Evolutionary conservation across 495 filamentous ascomycete species (phyloP).

Genomic region (Tuber indicum): DNA sequence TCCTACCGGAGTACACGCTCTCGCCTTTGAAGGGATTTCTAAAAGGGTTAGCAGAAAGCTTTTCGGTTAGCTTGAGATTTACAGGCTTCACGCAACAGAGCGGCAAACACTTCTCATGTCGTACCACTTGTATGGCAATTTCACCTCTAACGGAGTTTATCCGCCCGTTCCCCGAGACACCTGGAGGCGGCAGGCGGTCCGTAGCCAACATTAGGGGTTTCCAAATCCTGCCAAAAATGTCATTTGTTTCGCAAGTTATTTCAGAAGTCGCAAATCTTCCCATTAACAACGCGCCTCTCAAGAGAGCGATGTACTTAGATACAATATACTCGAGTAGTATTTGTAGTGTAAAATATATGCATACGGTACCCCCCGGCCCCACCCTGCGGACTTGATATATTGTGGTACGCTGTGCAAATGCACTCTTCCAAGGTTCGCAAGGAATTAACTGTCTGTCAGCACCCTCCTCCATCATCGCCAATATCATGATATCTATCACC

Average conservation of each 20-base stretch:
- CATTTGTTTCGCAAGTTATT: neutral
- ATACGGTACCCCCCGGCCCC: neutral
- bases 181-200: neutral
- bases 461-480: neutral
- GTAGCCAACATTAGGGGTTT: neutral
- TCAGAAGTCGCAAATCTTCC: neutral
- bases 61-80: constrained; percentile 10
- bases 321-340: neutral
- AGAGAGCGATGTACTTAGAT: neutral
- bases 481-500: neutral
- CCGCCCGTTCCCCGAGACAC: neutral
- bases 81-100: neutral
- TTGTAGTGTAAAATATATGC: neutral
- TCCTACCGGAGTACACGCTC: constrained; percentile 61
- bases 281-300: neutral
- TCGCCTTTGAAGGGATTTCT: constrained; percentile 66
- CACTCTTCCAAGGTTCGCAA: neutral
- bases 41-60: constrained; percentile 53
- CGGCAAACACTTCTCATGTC: neutral
- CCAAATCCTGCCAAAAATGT: neutral
- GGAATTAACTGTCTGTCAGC: neutral
- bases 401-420: neutral
- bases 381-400: neutral
- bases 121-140: neutral
- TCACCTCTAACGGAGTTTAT: neutral